phyloP scores from a whole-genome alignment of 2,329 filamentous ascomycete species.

The Parastagonospora avenae region DNA sequence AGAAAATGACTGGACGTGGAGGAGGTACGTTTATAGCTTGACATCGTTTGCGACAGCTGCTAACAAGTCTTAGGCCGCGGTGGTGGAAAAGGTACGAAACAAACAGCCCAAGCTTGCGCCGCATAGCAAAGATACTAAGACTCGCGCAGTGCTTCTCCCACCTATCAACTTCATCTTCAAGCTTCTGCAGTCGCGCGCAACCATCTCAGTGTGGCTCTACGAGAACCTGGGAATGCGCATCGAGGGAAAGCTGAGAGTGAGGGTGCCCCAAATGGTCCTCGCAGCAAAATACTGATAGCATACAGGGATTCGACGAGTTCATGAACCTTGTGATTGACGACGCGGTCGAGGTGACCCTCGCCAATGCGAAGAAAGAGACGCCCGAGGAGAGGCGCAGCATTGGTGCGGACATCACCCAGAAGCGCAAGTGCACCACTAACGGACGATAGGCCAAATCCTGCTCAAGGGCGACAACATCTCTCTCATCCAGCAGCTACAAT shows the following conservation, averaged over 20 bases:
- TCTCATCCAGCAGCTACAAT: constrained; percentile 63
- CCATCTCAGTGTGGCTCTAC: constrained; percentile 94
- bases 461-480: constrained; percentile 89
- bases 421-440: constrained; percentile 9
- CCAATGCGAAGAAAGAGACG: constrained; percentile 78
- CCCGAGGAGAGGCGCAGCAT: constrained; percentile 78
- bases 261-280: constrained; percentile 32
- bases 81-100: constrained; percentile 49
- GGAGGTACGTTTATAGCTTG: constrained; percentile 29
- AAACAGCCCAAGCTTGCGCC: constrained; percentile 7
- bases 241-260: constrained; percentile 91
- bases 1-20: constrained; percentile 40
- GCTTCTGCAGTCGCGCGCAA: constrained; percentile 81
- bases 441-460: constrained; percentile 72
- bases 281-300: constrained; percentile 16
- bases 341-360: constrained; percentile 86
- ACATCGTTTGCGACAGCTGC: constrained; percentile 13
- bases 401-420: constrained; percentile 60
- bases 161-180: constrained; percentile 94
- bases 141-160: constrained; percentile 65
- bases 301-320: constrained; percentile 95
- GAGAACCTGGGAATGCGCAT: constrained; percentile 94
- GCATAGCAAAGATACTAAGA: constrained; percentile 7
- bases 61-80: constrained; percentile 59
- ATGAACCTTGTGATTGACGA: constrained; percentile 99